Conservation (phyloP, 805 yeast genomes). For the Helenozyma baotianmanensis region DNA sequence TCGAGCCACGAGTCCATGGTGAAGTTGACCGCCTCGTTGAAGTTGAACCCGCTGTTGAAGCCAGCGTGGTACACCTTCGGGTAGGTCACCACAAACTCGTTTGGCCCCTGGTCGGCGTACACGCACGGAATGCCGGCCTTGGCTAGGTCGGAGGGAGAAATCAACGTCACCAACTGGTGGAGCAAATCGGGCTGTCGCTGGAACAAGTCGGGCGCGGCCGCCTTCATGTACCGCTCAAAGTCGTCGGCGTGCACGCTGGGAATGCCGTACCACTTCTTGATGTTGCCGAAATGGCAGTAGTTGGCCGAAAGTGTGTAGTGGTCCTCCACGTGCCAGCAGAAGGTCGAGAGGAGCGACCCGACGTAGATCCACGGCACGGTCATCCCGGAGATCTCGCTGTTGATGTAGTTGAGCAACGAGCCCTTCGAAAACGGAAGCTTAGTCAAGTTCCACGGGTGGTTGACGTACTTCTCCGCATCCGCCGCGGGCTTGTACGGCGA, state of each 20-base stretch:
- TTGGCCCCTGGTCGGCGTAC: slow-evolving; percentile 66
- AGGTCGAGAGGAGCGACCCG: slow-evolving; percentile 85
- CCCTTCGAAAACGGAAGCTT: slow-evolving; percentile 66
- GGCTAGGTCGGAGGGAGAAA: slow-evolving; percentile 59
- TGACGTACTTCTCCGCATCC: slow-evolving; percentile 31
- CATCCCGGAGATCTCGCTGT: slow-evolving; percentile 80
- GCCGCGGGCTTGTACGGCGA: slow-evolving; percentile 15
- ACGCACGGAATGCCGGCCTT: slow-evolving; percentile 44
- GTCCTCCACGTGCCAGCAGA: slow-evolving; percentile 97
- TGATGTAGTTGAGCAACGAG: slow-evolving; percentile 62
- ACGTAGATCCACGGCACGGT: slow-evolving; percentile 93
- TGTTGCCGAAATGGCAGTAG: slow-evolving; percentile 85
- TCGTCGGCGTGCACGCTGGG: slow-evolving; percentile 61
- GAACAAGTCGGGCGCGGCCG: slow-evolving; percentile 75
- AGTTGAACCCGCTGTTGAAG: slow-evolving; percentile 42
- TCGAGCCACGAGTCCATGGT: slow-evolving; percentile 69
- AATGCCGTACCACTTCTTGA: slow-evolving; percentile 92
- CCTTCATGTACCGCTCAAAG: slow-evolving; percentile 62
- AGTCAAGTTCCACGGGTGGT: slow-evolving; percentile 73
- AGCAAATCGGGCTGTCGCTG: slow-evolving; percentile 81
- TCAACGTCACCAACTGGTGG: slow-evolving; percentile 77
- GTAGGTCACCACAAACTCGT: slow-evolving; percentile 43
- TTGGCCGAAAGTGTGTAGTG: slow-evolving; percentile 89
- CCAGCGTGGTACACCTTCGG: slow-evolving; percentile 45
- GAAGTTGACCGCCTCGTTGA: slow-evolving; percentile 49